phyloP scores from a whole-genome alignment of 1,284 basidiomycete genomes.

The Bondarzewia mesenterica region DNA sequence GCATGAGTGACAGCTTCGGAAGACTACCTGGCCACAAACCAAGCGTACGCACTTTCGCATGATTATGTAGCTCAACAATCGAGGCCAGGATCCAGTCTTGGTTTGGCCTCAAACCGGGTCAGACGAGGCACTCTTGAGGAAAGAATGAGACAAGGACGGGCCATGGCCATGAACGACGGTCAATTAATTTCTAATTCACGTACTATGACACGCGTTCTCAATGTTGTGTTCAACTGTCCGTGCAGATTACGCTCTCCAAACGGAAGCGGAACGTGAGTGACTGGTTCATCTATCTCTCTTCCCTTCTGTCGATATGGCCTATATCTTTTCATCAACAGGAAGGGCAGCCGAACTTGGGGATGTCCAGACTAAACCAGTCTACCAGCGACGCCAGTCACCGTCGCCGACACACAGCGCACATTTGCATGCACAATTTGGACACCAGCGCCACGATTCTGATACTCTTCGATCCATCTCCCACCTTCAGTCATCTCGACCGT shows the following conservation, averaged over 20 bases:
- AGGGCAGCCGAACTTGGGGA: conserved; percentile 2
- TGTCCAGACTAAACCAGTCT: conserved; percentile 17
- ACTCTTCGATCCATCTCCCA: conserved; percentile 42
- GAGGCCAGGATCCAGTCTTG: conserved; percentile 47
- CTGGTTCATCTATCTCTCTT: not conserved
- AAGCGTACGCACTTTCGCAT: not conserved
- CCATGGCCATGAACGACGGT: conserved; percentile 33
- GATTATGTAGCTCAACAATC: conserved; percentile 16
- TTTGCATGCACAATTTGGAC: conserved; percentile 25
- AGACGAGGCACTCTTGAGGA: conserved; percentile 46
- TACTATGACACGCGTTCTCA: not conserved
- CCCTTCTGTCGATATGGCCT: not conserved
- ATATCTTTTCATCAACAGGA: not conserved
- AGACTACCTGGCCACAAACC: not conserved
- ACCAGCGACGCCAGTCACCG: conserved; percentile 37
- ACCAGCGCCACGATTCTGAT: conserved; percentile 66
- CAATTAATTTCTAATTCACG: conserved; percentile 11
- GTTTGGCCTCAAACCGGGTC: conserved; percentile 28
- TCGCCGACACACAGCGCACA: conserved; percentile 35
- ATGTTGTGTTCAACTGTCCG: conserved; percentile 16
- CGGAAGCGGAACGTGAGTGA: conserved; percentile 32
- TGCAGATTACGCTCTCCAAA: conserved; percentile 28
- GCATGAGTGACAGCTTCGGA: not conserved
- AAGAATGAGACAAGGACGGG: conserved; percentile 38
- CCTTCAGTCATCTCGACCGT: conserved; percentile 13